Base-by-base conservation (phyloP, 257 asterid species). In the Cynanchum wilfordii region DNA sequence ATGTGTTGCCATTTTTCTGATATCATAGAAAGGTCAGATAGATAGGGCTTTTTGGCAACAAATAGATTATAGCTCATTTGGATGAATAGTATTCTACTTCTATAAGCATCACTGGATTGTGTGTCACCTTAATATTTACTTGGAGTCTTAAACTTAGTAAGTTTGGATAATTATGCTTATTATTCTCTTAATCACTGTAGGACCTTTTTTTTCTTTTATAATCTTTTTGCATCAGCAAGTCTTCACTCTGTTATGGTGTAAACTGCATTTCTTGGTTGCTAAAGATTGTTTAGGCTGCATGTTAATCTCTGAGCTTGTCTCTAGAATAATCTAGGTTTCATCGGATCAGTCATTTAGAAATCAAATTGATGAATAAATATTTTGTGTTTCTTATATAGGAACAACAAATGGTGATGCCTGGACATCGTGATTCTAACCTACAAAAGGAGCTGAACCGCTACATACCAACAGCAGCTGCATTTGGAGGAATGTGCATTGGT, bases 361-460 rank as follows among this genome's bases (percentile, higher is more conserved):
- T 33, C 3, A 33, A 33, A 33, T 33, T 33, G 38, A 2, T 33
- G 5, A 33, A 33, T 33, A 33, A 33, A 33, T 12, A 13, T 62
- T 16, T 29, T 1, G 17, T 3, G 5, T 49, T 68, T 12, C 54
- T 52, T 24, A 57, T 77, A 49, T 82, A 92, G 97, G 97, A 92
- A 69, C 97, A 92, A 89, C 97, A 92, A 89, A 89, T 92, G 96
- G 97, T 92, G 80, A 92, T 92, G 97, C 96, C 96, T 2, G 97
- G 97, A 54, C 96, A 92, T 49, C 77, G 97, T 72, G 97, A 92
- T 51, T 88, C 97, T 2, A 92, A 92, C 76, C 72, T 92, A 69
- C 90, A 92, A 80, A 92, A 89, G 82, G 96, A 92, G 84, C 79
- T 92, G 85, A 92, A 89, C 82, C 95, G 96, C 10, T 92, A 89